Percentiles rank a stretch among this genome's conserved stretches.
These are phyloP conservation scores for Hyphopichia pseudoburtonii DNA, from an alignment of 1,139 yeast genomes.

Conservation along the genomic window DNA sequence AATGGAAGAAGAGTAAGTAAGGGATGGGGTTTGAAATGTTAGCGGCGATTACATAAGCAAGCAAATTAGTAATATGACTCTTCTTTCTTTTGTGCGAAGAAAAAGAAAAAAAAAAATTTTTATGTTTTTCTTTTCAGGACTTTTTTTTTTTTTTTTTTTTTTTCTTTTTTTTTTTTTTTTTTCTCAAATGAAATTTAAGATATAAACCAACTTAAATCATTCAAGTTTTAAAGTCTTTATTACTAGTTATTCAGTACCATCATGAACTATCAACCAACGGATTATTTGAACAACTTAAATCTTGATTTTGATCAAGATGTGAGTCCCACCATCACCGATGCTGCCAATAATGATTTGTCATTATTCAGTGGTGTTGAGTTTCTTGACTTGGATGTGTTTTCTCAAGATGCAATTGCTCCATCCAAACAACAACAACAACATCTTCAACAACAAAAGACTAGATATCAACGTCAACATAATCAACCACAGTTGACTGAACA, in stretches of 20 bases:
- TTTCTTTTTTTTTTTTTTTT: too few species aligned
- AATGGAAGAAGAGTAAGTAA: too few species aligned
- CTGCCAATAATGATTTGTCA: conserved; percentile 38
- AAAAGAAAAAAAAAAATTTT: background rate
- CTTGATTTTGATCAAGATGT: conserved; percentile 28
- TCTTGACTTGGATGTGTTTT: conserved; percentile 47
- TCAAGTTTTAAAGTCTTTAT: background rate
- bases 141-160: too few species aligned
- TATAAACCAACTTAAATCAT: background rate
- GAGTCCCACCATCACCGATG: conserved; percentile 22
- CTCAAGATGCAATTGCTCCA: conserved; percentile 23
- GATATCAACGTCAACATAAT: conserved; percentile 3
- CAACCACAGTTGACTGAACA: conserved; percentile 10
- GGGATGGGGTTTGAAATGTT: too few species aligned
- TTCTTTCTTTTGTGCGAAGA: too few species aligned
- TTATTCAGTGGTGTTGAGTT: conserved; percentile 47
- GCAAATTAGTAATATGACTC: too few species aligned
- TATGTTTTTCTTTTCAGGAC: background rate
- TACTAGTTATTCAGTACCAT: conserved; percentile 1
- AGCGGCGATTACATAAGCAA: too few species aligned
- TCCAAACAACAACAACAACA: conserved; percentile 12
- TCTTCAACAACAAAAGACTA: conserved; percentile 6
- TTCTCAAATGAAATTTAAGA: too few species aligned
- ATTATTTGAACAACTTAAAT: conserved; percentile 43
- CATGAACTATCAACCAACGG: conserved; percentile 48